Base-by-base conservation (phyloP, 2,329 filamentous ascomycete genomes). In the Bertia moriformis region DNA sequence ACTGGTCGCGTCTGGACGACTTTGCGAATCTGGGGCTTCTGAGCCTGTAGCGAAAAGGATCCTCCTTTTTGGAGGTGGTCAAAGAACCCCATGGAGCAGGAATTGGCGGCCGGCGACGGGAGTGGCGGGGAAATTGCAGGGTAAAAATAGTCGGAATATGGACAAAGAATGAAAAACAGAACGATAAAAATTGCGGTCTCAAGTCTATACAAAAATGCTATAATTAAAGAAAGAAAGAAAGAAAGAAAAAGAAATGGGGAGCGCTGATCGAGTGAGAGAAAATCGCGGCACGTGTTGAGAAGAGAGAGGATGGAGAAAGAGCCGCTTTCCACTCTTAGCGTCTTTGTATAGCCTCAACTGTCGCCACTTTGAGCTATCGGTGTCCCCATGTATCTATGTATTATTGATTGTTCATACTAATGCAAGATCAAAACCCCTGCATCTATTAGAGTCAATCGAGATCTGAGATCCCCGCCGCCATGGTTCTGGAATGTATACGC, bases 51-150 rank as follows among this genome's bases (percentile, higher is more conserved):
- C 29, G 57, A 57, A 39, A 59, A 59, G 22, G 49, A 51, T 44
- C 57, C 58, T 52, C 57, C 58, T 50, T 61, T 61, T 42, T 62
- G 59, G 43, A 62, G 53, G 44, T 62, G 57, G 44, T 62, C 59
- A 47, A 62, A 62, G 48, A 62, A 61, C 38, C 58, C 58, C 59
- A 62, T 62, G 42, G 44, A 29, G 24, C n/a, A n/a, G 24, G 24
- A 29, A n/a, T 29, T 29, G n/a, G 24, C 24, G 24, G 24, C 24
- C 24, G 10, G 24, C 24, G 24, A n/a, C 24, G 24, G 24, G 24
- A 10, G 24, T n/a, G 24, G 24, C 24, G 24, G 24, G 24, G 24
- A 29, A n/a, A n/a, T n/a, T n/a, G n/a, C n/a, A n/a, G n/a, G 24
- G 24, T 29, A 29, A 29, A 29, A 29, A 29, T 29, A 29, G 24